A percentile compares a stretch with the other conserved stretches of the same genome.
These are phyloP conservation scores for Clarireedia hainanense DNA, from an alignment of 2,329 filamentous ascomycete species.

Conservation along the genomic window DNA sequence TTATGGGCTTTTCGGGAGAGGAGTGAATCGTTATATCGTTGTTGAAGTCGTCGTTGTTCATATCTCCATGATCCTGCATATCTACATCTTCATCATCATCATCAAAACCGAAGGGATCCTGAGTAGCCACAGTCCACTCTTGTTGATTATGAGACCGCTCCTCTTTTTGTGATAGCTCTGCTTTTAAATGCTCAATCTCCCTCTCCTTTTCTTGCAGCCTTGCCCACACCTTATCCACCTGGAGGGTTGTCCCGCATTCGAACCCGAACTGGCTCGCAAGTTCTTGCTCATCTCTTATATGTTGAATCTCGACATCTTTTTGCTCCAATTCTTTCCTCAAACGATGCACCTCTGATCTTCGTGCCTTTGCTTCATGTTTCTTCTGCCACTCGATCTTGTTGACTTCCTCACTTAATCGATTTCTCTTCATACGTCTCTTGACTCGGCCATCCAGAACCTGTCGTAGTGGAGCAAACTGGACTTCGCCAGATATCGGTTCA, in stretches of 20 bases:
- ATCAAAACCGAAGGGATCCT: conserved; percentile 34
- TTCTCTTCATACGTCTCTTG: conserved; percentile 48
- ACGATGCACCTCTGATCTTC: conserved; percentile 40
- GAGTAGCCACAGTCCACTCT: conserved; percentile 44
- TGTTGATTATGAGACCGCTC: conserved; percentile 15
- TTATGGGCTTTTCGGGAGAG: neutral
- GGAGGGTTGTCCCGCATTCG: conserved; percentile 16
- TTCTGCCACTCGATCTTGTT: conserved; percentile 43
- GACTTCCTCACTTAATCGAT: conserved; percentile 51
- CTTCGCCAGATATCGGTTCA: conserved; percentile 30
- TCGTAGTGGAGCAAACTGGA: conserved; percentile 42
- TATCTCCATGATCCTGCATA: conserved; percentile 18
- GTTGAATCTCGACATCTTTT: conserved; percentile 26
- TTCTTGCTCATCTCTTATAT: conserved; percentile 24
- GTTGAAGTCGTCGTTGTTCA: neutral
- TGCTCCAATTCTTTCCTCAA: conserved; percentile 39
- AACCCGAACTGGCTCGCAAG: conserved; percentile 24
- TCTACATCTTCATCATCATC: conserved; percentile 23
- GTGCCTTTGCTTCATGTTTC: conserved; percentile 32
- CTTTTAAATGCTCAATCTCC: conserved; percentile 22
- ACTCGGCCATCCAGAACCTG: conserved; percentile 50
- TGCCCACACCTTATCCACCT: conserved; percentile 11
- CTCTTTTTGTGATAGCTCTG: conserved; percentile 22
- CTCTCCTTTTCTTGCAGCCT: conserved; percentile 25
- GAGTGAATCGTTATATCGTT: neutral